Percentiles rank a stretch among this genome's conserved stretches.
Conservation (phyloP, 129 eudicot genomes). For the Solidago caesia region DNA sequence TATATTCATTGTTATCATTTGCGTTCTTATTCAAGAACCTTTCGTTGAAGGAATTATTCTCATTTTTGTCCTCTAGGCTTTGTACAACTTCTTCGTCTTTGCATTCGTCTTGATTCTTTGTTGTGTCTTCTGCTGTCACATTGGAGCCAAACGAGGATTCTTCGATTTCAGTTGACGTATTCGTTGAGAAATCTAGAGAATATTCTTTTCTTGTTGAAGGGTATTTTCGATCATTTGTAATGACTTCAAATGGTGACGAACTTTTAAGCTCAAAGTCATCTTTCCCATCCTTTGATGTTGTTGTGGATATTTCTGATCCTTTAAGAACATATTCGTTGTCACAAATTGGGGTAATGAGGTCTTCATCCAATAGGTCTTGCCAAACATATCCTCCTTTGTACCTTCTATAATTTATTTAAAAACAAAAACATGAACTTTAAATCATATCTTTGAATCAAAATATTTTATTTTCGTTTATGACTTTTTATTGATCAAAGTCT, state of each 20-base stretch:
- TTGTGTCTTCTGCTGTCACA: constrained; percentile 54
- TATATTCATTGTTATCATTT: constrained; percentile 10
- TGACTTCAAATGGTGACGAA: constrained; percentile 25
- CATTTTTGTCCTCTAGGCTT: constrained; percentile 18
- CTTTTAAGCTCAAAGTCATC: constrained; percentile 24
- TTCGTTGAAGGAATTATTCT: constrained; percentile 27
- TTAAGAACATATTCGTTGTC: constrained; percentile 89
- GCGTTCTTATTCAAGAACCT: constrained; percentile 16
- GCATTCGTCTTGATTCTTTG: constrained; percentile 36
- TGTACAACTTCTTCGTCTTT: constrained; percentile 10
- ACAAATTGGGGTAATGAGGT: constrained; percentile 73
- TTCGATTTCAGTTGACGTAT: constrained; percentile 48
- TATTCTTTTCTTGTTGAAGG: constrained; percentile 28
- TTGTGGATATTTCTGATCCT: constrained; percentile 64
- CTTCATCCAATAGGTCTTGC: constrained; percentile 85
- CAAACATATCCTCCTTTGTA: constrained; percentile 77
- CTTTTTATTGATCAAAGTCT: too few relatives aligned
- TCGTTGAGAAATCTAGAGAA: constrained; percentile 34
- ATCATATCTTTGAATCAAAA: not conserved
- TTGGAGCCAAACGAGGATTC: constrained; percentile 54
- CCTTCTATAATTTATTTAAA: constrained; percentile 37
- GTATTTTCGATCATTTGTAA: constrained; percentile 28
- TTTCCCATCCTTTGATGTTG: constrained; percentile 30
- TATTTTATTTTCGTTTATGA: too few relatives aligned
- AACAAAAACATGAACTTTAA: not conserved